Percentiles rank a stretch among this genome's conserved stretches.
Evolutionary conservation across 129 eudicot genomes (phyloP).

Genomic region (sunflower (Helianthus annuus)): HanXRQr2.0-SUNRISE NC_035434.2:170171789-170172288

Average conservation of each 20-base stretch:
- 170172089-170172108: constrained; percentile 7
- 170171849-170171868: no score
- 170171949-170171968: constrained; percentile 2
- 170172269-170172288: neutral
- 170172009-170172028: neutral
- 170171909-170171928: neutral
- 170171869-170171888: neutral
- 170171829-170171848: no score
- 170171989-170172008: neutral
- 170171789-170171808: neutral
- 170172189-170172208: constrained; percentile 33
- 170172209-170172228: neutral
- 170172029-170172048: neutral
- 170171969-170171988: neutral
- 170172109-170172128: constrained; percentile 39
- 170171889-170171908: neutral
- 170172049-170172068: constrained; percentile 12
- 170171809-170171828: no score
- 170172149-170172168: constrained; percentile 54
- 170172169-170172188: constrained; percentile 25
- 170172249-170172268: constrained; percentile 14
- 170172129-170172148: constrained; percentile 22
- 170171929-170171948: neutral
- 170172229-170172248: constrained; percentile 35
- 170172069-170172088: constrained; percentile 24